A percentile compares a stretch with the other conserved stretches of the same genome.
Conservation (phyloP, 2,329 filamentous ascomycete species). For the Aspergillus sp. region DNA sequence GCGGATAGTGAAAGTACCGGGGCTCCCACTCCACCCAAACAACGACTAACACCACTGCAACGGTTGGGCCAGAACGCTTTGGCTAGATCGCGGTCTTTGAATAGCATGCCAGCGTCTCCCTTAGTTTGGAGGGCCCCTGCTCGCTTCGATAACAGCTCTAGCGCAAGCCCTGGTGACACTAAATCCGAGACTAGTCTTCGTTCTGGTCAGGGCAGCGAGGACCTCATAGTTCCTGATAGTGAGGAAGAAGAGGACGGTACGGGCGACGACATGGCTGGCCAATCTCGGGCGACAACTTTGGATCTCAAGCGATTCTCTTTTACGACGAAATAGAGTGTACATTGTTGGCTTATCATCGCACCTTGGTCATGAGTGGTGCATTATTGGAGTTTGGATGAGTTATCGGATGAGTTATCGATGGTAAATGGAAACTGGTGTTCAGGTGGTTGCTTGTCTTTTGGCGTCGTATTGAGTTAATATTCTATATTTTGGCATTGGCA, state of each 20-base stretch:
- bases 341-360: background rate
- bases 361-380: background rate
- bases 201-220: slow-evolving; percentile 49
- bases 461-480: background rate
- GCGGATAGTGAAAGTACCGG: background rate
- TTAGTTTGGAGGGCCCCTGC: background rate
- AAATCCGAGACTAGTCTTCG: background rate
- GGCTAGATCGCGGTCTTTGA: slow-evolving; percentile 39
- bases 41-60: slow-evolving; percentile 39
- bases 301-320: slow-evolving; percentile 41
- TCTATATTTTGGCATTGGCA: background rate
- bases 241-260: slow-evolving; percentile 41
- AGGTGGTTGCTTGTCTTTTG: background rate
- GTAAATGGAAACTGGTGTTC: background rate
- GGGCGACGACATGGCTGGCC: background rate
- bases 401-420: background rate
- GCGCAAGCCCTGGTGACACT: background rate
- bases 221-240: slow-evolving; percentile 52
- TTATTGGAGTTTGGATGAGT: slow-evolving; percentile 9
- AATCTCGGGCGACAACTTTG: slow-evolving; percentile 21
- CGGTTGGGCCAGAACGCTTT: slow-evolving; percentile 42
- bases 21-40: slow-evolving; percentile 7
- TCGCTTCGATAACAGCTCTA: background rate
- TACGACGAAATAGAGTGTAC: slow-evolving; percentile 10
- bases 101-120: slow-evolving; percentile 17